Evolutionary conservation across 2,329 filamentous ascomycete genomes (phyloP).

Genomic region (Neopestalotiopsis clavispora): DNA sequence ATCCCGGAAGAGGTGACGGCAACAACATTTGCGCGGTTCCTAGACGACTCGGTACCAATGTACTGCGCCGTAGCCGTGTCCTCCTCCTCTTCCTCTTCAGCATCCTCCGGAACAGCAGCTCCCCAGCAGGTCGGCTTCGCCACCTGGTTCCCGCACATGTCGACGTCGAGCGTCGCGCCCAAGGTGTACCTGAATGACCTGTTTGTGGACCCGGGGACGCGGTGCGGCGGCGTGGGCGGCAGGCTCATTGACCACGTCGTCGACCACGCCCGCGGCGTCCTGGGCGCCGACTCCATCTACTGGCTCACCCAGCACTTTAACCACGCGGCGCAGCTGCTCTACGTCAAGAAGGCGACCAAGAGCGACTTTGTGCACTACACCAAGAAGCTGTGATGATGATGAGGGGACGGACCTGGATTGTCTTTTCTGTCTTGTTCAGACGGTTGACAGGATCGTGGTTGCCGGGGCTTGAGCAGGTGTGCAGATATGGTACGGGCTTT

Average conservation of each 20-base stretch:
- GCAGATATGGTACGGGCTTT: too few relatives aligned
- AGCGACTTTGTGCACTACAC: constrained; percentile 9
- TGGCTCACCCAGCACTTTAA: constrained; percentile 13
- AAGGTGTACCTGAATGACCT: constrained; percentile 4
- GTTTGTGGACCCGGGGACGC: constrained; percentile 3
- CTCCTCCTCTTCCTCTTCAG: not conserved
- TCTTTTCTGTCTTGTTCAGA: too few relatives aligned
- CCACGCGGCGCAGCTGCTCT: constrained; percentile 4
- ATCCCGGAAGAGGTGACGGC: constrained; percentile 2
- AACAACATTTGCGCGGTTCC: constrained; percentile 5
- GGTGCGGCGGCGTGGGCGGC: constrained; percentile 1
- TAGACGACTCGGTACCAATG: constrained; percentile 1
- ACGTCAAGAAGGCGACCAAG: constrained; percentile 12
- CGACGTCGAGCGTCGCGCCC: not conserved
- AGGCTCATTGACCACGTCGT: constrained; percentile 1
- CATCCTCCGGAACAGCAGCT: not conserved
- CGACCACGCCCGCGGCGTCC: not conserved
- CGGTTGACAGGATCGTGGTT: too few relatives aligned
- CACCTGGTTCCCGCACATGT: constrained; percentile 12
- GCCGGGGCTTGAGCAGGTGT: too few relatives aligned
- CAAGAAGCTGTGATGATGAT: not conserved
- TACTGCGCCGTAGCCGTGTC: constrained; percentile 1
- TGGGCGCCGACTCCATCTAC: constrained; percentile 1
- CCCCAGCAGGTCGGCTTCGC: not conserved
- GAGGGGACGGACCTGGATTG: too few relatives aligned